phyloP scores from a whole-genome alignment of 305 asterid genomes.

The Lippia alba region DNA sequence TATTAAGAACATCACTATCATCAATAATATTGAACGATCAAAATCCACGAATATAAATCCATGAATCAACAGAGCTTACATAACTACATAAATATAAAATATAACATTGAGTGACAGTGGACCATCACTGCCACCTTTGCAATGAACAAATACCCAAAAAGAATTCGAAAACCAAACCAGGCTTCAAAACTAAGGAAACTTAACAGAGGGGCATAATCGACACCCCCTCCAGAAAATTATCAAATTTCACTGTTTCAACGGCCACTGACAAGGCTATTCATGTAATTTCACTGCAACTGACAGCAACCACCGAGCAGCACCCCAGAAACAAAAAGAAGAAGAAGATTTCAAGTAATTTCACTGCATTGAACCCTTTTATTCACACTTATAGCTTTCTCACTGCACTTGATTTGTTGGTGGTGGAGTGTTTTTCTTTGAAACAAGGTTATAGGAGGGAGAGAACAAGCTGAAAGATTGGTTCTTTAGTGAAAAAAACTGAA shows the following conservation, averaged over 20 bases:
- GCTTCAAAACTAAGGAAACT: slow-evolving; percentile 43
- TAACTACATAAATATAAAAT: no score
- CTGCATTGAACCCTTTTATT: neutral
- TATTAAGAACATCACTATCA: no score
- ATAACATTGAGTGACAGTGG: slow-evolving; percentile 14
- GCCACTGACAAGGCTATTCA: slow-evolving; percentile 41
- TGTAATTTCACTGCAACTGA: slow-evolving; percentile 34
- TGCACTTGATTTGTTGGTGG: slow-evolving; percentile 11
- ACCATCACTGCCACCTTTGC: slow-evolving; percentile 8
- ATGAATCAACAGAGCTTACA: no score
- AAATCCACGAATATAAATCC: no score
- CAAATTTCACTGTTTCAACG: slow-evolving; percentile 42
- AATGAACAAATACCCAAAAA: slow-evolving; percentile 1
- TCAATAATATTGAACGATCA: no score
- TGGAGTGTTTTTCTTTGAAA: slow-evolving; percentile 17
- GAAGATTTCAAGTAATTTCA: slow-evolving; percentile 10
- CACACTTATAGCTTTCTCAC: slow-evolving; percentile 18
- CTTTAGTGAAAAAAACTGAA: slow-evolving; percentile 20
- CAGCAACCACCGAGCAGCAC: slow-evolving; percentile 44
- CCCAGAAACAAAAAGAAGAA: slow-evolving; percentile 21
- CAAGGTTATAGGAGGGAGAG: slow-evolving; percentile 24
- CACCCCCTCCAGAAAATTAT: slow-evolving; percentile 1
- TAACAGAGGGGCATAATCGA: slow-evolving; percentile 29
- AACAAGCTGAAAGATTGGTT: slow-evolving; percentile 11
- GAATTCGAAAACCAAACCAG: neutral